phyloP scores from a whole-genome alignment of 75 land plant genomes.

The Selaginella moellendorffii region DNA sequence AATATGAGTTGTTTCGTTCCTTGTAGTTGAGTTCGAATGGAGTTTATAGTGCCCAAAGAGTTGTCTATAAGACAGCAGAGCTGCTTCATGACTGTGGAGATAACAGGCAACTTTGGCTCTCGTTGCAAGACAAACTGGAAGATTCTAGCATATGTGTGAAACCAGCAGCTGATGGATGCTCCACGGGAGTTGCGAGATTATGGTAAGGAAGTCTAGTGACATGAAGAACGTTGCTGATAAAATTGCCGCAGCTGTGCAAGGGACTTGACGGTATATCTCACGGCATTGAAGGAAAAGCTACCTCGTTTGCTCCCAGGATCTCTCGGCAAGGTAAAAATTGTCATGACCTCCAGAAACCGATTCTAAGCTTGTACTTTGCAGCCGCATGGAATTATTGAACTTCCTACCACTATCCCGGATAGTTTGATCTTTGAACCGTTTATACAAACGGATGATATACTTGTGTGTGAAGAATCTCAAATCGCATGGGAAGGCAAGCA shows the following conservation, averaged over 20 bases:
- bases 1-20: neutral
- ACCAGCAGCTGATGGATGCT: constrained; percentile 82
- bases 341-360: neutral
- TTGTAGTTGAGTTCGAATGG: constrained; percentile 36
- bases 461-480: constrained; percentile 22
- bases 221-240: neutral
- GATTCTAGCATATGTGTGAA: constrained; percentile 53
- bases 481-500: constrained; percentile 50
- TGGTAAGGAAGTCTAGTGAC: constrained; percentile 27
- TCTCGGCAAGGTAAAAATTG: constrained; percentile 41
- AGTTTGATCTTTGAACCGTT: constrained; percentile 66
- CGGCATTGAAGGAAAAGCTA: constrained; percentile 36
- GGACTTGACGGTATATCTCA: constrained; percentile 41
- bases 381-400: constrained; percentile 73
- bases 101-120: constrained; percentile 28
- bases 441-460: constrained; percentile 67
- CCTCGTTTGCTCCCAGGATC: constrained; percentile 41
- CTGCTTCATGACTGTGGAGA: constrained; percentile 13
- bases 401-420: constrained; percentile 61
- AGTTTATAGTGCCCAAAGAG: constrained; percentile 51
- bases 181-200: constrained; percentile 78
- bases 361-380: constrained; percentile 15
- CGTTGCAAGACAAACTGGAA: constrained; percentile 33
- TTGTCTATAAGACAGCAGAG: constrained; percentile 31
- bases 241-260: constrained; percentile 30